Percentiles rank a stretch among this genome's conserved stretches.
Evolutionary conservation across 768 basidiomycete species (phyloP).

Genomic region (Podaxis sp.): DNA sequence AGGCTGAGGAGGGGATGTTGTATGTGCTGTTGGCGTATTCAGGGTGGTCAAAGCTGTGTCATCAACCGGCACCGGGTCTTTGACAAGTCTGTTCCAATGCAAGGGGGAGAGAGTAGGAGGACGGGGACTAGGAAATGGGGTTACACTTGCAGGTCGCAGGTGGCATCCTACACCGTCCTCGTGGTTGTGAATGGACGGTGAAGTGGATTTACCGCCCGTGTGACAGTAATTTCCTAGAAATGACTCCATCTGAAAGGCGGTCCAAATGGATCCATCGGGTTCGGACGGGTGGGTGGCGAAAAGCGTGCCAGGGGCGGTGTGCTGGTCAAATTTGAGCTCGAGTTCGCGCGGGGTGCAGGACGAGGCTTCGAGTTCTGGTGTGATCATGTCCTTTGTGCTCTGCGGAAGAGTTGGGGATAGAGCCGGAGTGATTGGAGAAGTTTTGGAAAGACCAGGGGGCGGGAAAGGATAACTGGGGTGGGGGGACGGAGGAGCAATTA

Average conservation of each 20-base stretch:
- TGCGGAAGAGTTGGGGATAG: not conserved
- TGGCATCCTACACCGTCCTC: not conserved
- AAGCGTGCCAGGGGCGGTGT: not conserved
- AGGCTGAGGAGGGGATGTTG: not conserved
- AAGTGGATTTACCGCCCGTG: not conserved
- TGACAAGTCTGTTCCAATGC: conserved; percentile 1
- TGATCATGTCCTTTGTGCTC: not conserved
- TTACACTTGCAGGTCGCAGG: not conserved
- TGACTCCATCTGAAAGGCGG: conserved; percentile 12
- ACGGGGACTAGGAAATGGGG: not conserved
- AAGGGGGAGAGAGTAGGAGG: not conserved
- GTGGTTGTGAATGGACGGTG: conserved; percentile 1
- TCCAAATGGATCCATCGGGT: conserved; percentile 11
- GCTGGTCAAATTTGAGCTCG: conserved; percentile 2
- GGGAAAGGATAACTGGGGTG: conserved; percentile 6
- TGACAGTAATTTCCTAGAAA: conserved; percentile 11
- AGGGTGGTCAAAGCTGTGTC: conserved; percentile 1
- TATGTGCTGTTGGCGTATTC: not conserved
- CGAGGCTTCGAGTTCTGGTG: conserved; percentile 3
- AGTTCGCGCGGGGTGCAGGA: conserved; percentile 4
- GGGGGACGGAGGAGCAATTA: not conserved
- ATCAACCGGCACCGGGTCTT: not conserved
- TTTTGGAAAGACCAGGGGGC: conserved; percentile 12
- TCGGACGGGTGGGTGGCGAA: not conserved
- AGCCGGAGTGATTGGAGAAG: not conserved